Conservation (phyloP, 1,284 basidiomycete genomes). For the Neotropicomus parvogracilis region DNA sequence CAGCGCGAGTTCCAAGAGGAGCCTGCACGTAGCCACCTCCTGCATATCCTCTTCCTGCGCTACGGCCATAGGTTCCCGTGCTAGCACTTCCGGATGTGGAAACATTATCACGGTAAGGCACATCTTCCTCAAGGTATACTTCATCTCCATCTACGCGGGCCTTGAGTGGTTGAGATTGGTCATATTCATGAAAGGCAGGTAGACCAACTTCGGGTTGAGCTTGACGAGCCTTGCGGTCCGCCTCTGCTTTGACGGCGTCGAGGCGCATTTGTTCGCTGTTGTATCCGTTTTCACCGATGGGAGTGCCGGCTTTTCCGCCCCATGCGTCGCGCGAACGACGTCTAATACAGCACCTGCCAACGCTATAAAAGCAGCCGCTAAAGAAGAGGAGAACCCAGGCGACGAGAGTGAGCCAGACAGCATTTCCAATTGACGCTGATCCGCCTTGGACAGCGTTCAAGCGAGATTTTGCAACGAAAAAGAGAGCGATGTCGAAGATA, state of each 20-base stretch:
- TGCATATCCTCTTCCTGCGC: conserved; percentile 35
- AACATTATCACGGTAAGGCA: conserved; percentile 36
- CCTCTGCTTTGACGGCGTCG: conserved; percentile 79
- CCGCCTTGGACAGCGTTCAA: conserved; percentile 69
- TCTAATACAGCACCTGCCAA: conserved; percentile 77
- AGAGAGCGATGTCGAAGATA: conserved; percentile 82
- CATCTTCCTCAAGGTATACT: conserved; percentile 45
- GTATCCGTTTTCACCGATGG: conserved; percentile 34
- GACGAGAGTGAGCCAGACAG: conserved; percentile 82
- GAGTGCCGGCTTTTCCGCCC: conserved; percentile 31
- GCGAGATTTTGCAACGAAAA: conserved; percentile 77
- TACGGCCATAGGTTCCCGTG: conserved; percentile 31
- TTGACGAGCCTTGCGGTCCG: conserved; percentile 70
- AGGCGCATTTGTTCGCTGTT: conserved; percentile 62
- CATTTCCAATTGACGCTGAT: conserved; percentile 70
- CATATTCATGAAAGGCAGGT: conserved; percentile 69
- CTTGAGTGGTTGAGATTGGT: conserved; percentile 58
- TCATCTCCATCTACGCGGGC: conserved; percentile 55
- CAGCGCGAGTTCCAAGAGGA: conserved; percentile 58
- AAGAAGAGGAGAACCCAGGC: conserved; percentile 82
- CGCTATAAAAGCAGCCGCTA: conserved; percentile 78
- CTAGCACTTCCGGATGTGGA: conserved; percentile 24
- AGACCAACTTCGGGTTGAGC: conserved; percentile 62
- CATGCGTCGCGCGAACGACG: conserved; percentile 47
- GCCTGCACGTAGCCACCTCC: conserved; percentile 65